Percentiles rank a stretch among this genome's conserved stretches.
Conservation (phyloP, 192 early-diverging fungal species). For the Coemansia sp. region DNA sequence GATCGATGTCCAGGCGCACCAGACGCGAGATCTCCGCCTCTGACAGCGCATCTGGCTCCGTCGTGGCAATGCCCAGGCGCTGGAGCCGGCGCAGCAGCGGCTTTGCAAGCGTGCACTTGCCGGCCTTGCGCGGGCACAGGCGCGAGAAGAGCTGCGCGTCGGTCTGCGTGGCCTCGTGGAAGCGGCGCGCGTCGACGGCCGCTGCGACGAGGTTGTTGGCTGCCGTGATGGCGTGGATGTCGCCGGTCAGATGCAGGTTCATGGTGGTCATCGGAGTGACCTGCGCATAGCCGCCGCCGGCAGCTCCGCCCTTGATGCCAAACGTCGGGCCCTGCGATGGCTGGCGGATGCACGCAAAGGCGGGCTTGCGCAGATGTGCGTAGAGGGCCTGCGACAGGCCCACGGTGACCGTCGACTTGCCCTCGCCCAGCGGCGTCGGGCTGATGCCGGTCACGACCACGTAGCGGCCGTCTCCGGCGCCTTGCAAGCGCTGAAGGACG, state of each 20-base stretch:
- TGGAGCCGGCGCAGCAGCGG: conserved; percentile 77
- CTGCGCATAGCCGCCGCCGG: conserved; percentile 98
- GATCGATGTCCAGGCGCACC: conserved; percentile 92
- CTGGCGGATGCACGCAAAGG: conserved; percentile 96
- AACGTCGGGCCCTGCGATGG: conserved; percentile 99
- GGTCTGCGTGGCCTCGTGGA: conserved; percentile 86
- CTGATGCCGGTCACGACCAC: conserved; percentile 97
- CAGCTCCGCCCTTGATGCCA: conserved; percentile 98
- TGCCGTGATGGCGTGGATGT: conserved; percentile 97
- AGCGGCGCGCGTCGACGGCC: conserved; percentile 95
- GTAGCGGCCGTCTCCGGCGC: conserved; percentile 81
- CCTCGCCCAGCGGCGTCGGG: conserved; percentile 97
- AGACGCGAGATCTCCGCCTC: conserved; percentile 74
- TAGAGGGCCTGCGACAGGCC: conserved; percentile 95
- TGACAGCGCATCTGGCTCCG: conserved; percentile 75
- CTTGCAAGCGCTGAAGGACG: conserved; percentile 79
- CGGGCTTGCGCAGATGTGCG: conserved; percentile 80
- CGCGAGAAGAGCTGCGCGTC: conserved; percentile 78
- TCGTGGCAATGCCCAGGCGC: conserved; percentile 71
- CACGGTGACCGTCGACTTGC: conserved; percentile 96
- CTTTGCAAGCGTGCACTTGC: conserved; percentile 73
- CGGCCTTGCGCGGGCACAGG: conserved; percentile 84
- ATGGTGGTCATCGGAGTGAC: conserved; percentile 99
- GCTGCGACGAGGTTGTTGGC: conserved; percentile 97
- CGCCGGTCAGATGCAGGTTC: conserved; percentile 98